Evolutionary conservation across 306 rosid species (phyloP), one percentile per base, ranked within the genome.

Genomic region (Trichosanthes cucumerina): DNA sequence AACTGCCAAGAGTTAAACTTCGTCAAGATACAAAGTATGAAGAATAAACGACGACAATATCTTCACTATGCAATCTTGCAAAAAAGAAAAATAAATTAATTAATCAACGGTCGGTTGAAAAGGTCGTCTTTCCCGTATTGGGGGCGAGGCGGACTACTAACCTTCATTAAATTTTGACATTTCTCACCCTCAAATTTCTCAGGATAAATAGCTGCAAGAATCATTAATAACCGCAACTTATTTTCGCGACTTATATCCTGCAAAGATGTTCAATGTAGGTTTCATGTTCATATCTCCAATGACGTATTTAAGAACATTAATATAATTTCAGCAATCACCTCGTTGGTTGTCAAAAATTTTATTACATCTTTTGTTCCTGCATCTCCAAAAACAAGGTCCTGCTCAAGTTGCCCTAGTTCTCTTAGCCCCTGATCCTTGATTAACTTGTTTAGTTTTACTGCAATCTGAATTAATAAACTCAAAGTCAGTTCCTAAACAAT

Each of bases 131-230:
- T 28, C 28, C 14, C 26, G 49, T 72, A 38, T 49, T 8, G 7
- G 39, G 39, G 43, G 19, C 23, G 77, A 28, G 43, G 14, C 6
- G 1, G 41, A n/a, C 24, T 74, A 74, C 84, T 84, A 81, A 95
- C 99, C 97, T 84, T 89, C 93, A 91, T 92, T 86, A 95, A 82
- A 87, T 88, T 92, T 79, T 52, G 85, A 81, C 99, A 97, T 86
- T 92, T 95, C 85, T 95, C 97, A 54, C 97, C 96, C 69, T 92
- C 97, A 68, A 92, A 87, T 88, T 95, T 95, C 83, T 92, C 97
- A 66, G 99, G 99, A 86, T 91, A 88, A 83, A 92, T 78, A 84
- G 93, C 92, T 21, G 97, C 97, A 84, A 95, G 91, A 84, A 95
- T 88, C 99, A 95, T 84, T 85, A 95, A 82, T 83, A 95, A 83